Evolutionary conservation across 495 filamentous ascomycete genomes (phyloP).

Genomic region (Tuber aestivum): DNA sequence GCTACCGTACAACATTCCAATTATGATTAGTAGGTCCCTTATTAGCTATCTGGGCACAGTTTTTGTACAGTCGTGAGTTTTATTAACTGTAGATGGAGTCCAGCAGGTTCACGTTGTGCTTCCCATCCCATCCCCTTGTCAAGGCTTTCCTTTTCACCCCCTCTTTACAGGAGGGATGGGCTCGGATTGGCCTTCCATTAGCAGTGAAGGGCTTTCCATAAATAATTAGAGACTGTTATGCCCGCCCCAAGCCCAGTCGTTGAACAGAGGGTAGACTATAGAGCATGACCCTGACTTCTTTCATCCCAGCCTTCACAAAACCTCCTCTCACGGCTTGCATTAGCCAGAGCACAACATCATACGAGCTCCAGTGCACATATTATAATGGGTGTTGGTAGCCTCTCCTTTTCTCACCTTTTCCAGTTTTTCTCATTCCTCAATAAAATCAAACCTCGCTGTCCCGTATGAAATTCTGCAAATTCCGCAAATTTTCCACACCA

Average conservation of each 20-base stretch:
- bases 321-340: background rate
- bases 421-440: background rate
- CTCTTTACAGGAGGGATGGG: background rate
- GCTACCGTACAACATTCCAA: background rate
- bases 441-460: too few species aligned
- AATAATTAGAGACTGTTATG: background rate
- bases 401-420: background rate
- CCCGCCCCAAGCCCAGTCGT: background rate
- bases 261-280: background rate
- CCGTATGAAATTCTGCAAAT: too few species aligned
- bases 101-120: background rate
- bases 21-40: slow-evolving; percentile 1
- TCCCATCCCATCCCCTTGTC: background rate
- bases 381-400: background rate
- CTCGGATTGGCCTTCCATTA: background rate
- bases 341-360: background rate
- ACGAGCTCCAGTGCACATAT: background rate
- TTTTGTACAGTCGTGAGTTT: background rate
- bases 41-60: background rate
- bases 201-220: background rate
- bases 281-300: background rate
- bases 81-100: background rate
- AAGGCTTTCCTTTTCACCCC: background rate
- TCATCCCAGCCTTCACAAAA: background rate
- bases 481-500: too few species aligned